These are phyloP conservation scores for Lineolata rhizophorae DNA, from an alignment of 495 filamentous ascomycete species.

Conservation along the genomic window DNA sequence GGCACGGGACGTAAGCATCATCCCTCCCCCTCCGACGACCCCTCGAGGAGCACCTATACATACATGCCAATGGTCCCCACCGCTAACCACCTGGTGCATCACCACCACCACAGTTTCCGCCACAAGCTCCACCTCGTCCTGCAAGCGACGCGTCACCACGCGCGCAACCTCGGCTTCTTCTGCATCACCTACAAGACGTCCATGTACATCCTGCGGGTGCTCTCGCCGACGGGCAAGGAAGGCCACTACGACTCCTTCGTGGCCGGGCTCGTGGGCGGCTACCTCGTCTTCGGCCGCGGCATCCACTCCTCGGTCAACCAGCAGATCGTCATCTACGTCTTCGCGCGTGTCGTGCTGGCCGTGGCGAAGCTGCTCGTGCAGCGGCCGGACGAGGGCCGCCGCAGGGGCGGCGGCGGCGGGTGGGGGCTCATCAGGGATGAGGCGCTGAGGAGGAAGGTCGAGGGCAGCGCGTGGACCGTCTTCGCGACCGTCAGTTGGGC, in stretches of 20 bases:
- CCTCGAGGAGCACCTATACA: too few relatives aligned
- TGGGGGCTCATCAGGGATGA: conserved; percentile 18
- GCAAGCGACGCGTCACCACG: conserved; percentile 74
- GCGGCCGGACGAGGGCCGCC: conserved; percentile 22
- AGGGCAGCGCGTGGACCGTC: conserved; percentile 60
- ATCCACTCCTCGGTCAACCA: conserved; percentile 67
- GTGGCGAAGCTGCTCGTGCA: conserved; percentile 62
- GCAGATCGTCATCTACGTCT: conserved; percentile 97
- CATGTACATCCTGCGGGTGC: conserved; percentile 46
- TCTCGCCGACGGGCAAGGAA: conserved; percentile 35
- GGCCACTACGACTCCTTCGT: conserved; percentile 66
- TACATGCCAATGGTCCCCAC: not conserved
- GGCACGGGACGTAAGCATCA: conserved; percentile 57
- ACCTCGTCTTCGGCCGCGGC: conserved; percentile 74
- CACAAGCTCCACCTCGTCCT: conserved; percentile 61
- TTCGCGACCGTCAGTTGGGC: conserved; percentile 86
- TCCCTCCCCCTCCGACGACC: conserved; percentile 3
- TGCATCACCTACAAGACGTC: conserved; percentile 69
- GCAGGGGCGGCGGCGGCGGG: conserved; percentile 19
- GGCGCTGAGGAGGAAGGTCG: conserved; percentile 27
- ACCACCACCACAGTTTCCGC: conserved; percentile 30
- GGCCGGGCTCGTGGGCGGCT: conserved; percentile 79
- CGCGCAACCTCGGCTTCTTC: conserved; percentile 76
- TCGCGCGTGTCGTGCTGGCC: conserved; percentile 71
- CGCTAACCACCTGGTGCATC: not conserved